Evolutionary conservation across 192 early-diverging fungal species (phyloP).

Genomic region (Glomus cerebriforme): DNA sequence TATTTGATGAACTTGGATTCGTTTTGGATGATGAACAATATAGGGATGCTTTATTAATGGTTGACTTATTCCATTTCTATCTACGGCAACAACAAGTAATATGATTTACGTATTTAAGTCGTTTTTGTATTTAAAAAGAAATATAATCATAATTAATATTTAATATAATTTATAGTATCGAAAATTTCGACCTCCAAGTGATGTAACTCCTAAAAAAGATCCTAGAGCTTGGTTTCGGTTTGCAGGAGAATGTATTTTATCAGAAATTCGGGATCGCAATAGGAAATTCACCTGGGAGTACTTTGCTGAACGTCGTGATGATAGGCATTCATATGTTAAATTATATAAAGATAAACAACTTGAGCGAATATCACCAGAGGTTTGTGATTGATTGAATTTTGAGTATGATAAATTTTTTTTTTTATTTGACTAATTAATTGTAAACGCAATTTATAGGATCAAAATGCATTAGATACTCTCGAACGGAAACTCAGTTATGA

Average conservation of each 20-base stretch:
- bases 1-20: conserved; percentile 94
- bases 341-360: conserved; percentile 68
- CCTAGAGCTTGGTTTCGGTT: conserved; percentile 84
- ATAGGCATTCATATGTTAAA: conserved; percentile 76
- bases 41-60: conserved; percentile 72
- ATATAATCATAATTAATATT: conserved; percentile 2
- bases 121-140: neutral
- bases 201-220: conserved; percentile 78
- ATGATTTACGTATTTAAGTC: neutral
- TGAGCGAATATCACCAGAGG: conserved; percentile 45
- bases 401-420: neutral
- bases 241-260: conserved; percentile 74
- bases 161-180: conserved; percentile 60
- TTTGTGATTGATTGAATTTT: neutral
- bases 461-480: conserved; percentile 59
- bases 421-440: neutral
- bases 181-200: conserved; percentile 80
- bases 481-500: conserved; percentile 82
- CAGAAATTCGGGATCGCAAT: conserved; percentile 87
- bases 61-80: conserved; percentile 81
- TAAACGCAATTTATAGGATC: conserved; percentile 50
- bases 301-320: conserved; percentile 77
- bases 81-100: conserved; percentile 71
- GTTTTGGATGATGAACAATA: conserved; percentile 91
- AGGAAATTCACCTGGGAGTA: conserved; percentile 83